A percentile compares a stretch with the other conserved stretches of the same genome.
These are phyloP conservation scores for Euphorbia lathyris DNA, from an alignment of 345 rosid species.

Conservation along the genomic window DNA sequence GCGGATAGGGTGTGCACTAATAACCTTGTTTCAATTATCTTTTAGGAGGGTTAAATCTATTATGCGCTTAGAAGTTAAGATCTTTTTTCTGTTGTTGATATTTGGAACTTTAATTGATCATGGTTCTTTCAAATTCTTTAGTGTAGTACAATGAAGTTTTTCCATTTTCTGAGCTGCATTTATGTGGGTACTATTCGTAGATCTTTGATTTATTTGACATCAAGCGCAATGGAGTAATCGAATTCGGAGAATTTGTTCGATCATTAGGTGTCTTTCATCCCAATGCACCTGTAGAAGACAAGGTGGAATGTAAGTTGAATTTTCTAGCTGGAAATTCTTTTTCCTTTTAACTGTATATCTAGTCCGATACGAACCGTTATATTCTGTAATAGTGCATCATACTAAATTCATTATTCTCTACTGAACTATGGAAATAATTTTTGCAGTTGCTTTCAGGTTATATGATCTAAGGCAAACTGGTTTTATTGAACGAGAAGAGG, in stretches of 20 bases:
- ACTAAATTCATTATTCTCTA: neutral
- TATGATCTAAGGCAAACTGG: slow-evolving; percentile 89
- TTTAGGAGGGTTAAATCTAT: neutral
- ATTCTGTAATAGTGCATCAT: neutral
- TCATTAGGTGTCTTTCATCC: slow-evolving; percentile 86
- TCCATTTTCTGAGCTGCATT: slow-evolving; percentile 8
- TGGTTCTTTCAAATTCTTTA: neutral
- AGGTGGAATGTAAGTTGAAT: slow-evolving; percentile 57
- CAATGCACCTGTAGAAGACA: slow-evolving; percentile 58
- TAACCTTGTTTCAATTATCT: neutral
- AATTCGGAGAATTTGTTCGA: slow-evolving; percentile 87
- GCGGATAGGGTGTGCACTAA: slow-evolving; percentile 68
- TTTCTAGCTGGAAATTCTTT: neutral
- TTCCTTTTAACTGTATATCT: neutral
- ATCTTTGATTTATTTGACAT: slow-evolving; percentile 80
- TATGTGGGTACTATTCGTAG: slow-evolving; percentile 28
- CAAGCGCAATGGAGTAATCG: slow-evolving; percentile 86
- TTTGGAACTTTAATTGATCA: neutral
- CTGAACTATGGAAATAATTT: slow-evolving; percentile 11
- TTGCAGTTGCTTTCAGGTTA: slow-evolving; percentile 80
- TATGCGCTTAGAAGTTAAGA: neutral
- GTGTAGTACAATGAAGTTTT: neutral
- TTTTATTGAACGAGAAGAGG: slow-evolving; percentile 86
- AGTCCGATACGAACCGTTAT: neutral
- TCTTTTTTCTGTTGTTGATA: neutral